Conservation (phyloP, 306 rosid species). For the Biancaea sappan region DNA sequence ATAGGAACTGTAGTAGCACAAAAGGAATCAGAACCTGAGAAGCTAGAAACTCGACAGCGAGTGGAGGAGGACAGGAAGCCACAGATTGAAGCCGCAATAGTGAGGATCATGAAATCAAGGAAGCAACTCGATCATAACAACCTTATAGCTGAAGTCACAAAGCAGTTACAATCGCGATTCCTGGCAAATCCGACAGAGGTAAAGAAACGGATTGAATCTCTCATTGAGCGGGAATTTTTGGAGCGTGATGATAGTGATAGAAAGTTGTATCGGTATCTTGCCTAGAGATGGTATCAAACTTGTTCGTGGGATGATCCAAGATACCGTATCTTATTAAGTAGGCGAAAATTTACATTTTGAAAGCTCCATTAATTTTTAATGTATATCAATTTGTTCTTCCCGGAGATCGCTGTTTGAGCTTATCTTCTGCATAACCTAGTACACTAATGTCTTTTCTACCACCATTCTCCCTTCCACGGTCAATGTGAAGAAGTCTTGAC, state of each 20-base stretch:
- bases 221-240: conserved; percentile 90
- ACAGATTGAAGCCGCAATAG: conserved; percentile 90
- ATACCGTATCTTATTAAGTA: conserved; percentile 38
- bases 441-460: not conserved
- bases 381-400: conserved; percentile 39
- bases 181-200: conserved; percentile 88
- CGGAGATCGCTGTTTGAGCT: conserved; percentile 17
- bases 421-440: not conserved
- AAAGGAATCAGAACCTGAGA: conserved; percentile 91
- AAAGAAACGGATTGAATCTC: conserved; percentile 84
- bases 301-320: conserved; percentile 25
- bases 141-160: conserved; percentile 85
- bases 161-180: conserved; percentile 81
- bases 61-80: conserved; percentile 99
- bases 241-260: conserved; percentile 83
- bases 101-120: conserved; percentile 91
- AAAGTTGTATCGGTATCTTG: conserved; percentile 90
- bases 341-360: conserved; percentile 28
- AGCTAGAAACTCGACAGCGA: conserved; percentile 90
- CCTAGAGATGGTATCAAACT: conserved; percentile 38
- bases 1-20: conserved; percentile 96
- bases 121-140: conserved; percentile 86
- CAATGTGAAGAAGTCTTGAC: not conserved
- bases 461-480: not conserved
- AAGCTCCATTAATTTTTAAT: conserved; percentile 43